Conservation (phyloP, 1,284 basidiomycete species). For the Pisolithus thermaeus region DNA sequence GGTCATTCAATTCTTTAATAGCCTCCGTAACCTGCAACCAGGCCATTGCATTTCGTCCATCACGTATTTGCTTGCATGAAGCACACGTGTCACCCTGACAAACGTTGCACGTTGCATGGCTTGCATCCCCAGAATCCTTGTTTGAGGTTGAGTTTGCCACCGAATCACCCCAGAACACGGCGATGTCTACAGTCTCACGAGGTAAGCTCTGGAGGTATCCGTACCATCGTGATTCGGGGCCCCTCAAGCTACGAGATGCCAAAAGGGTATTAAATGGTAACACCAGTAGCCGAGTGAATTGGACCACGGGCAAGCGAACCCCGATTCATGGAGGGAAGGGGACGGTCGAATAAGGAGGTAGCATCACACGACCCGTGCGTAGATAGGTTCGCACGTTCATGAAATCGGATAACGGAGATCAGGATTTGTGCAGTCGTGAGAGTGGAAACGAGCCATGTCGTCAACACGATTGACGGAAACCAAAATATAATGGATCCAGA, state of each 20-base stretch:
- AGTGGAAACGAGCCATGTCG: too few species aligned
- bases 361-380: conserved; percentile 15
- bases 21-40: conserved; percentile 49
- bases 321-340: conserved; percentile 17
- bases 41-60: conserved; percentile 33
- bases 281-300: conserved; percentile 6
- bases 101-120: conserved; percentile 15
- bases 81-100: conserved; percentile 10
- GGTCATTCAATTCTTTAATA: conserved; percentile 24
- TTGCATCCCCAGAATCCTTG: conserved; percentile 5
- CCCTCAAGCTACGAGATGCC: conserved; percentile 31
- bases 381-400: conserved; percentile 20
- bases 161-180: conserved; percentile 54
- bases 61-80: conserved; percentile 22
- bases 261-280: conserved; percentile 5
- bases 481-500: background rate
- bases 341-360: conserved; percentile 5
- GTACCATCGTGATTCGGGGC: conserved; percentile 51
- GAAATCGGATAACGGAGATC: conserved; percentile 16
- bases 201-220: conserved; percentile 68
- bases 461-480: too few species aligned
- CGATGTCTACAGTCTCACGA: conserved; percentile 45
- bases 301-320: conserved; percentile 15
- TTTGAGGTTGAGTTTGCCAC: conserved; percentile 8
- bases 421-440: conserved; percentile 3